Evolutionary conservation across 75 land plant species (phyloP).

Genomic region (Adiantum capillusveneris): DNA sequence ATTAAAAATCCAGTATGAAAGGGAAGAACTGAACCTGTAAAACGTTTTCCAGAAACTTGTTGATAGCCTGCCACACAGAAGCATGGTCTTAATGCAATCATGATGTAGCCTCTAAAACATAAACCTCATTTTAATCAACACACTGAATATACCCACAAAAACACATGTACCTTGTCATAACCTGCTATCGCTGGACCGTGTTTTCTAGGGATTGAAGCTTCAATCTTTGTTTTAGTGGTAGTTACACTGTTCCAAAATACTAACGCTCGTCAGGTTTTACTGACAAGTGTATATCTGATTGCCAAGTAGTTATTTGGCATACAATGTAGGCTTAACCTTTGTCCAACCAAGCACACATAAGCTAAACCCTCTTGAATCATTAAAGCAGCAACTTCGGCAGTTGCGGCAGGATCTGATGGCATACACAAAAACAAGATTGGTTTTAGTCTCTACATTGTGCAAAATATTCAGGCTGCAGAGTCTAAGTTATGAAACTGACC

Average conservation of each 20-base stretch:
- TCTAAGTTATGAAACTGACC: no score
- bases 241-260: conserved; percentile 46
- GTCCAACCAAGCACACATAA: conserved; percentile 74
- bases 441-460: no score
- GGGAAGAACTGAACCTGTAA: conserved; percentile 43
- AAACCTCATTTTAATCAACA: no score
- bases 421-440: no score
- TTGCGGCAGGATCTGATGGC: conserved; percentile 79
- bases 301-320: no score
- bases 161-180: conserved; percentile 70
- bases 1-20: background rate
- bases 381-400: conserved; percentile 89
- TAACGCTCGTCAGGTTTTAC: background rate
- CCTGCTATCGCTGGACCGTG: conserved; percentile 95
- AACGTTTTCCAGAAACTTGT: conserved; percentile 85
- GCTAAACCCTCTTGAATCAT: conserved; percentile 96
- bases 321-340: conserved; percentile 46
- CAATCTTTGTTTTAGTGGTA: conserved; percentile 62
- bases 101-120: no score
- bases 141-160: no score
- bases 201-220: conserved; percentile 87
- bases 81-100: no score
- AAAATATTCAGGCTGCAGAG: no score
- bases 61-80: conserved; percentile 75
- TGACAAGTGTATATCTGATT: no score